Evolutionary conservation across 2,329 filamentous ascomycete species (phyloP).

Genomic region (Didymellaceae sp.): DNA sequence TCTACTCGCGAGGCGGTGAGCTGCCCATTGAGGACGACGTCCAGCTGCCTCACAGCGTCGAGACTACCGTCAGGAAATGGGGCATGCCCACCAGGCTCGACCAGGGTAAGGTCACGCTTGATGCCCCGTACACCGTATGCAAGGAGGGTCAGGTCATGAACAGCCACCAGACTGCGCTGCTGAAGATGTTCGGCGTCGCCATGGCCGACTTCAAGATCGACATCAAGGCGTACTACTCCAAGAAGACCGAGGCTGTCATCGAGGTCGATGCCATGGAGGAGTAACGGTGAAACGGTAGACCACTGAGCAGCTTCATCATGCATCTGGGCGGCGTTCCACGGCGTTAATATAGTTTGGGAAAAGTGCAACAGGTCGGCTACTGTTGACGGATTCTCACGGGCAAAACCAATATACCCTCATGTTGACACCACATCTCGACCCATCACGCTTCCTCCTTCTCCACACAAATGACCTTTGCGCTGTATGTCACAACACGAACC

Average conservation of each 20-base stretch:
- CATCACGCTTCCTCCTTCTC: no score
- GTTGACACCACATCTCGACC: not conserved
- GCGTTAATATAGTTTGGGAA: slow-evolving; percentile 29
- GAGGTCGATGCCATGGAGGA: slow-evolving; percentile 60
- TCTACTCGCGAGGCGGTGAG: slow-evolving; percentile 81
- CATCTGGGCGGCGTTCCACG: slow-evolving; percentile 36
- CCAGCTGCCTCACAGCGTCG: slow-evolving; percentile 83
- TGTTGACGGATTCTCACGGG: slow-evolving; percentile 22
- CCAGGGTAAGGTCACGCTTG: slow-evolving; percentile 84
- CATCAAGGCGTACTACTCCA: slow-evolving; percentile 68
- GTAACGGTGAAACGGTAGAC: slow-evolving; percentile 33
- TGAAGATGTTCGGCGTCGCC: slow-evolving; percentile 93
- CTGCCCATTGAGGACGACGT: slow-evolving; percentile 82
- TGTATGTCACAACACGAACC: no score
- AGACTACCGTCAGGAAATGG: slow-evolving; percentile 87
- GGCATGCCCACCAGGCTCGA: slow-evolving; percentile 88
- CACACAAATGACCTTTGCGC: no score
- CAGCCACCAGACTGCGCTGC: slow-evolving; percentile 86
- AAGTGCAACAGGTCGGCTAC: slow-evolving; percentile 21
- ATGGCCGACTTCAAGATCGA: slow-evolving; percentile 89
- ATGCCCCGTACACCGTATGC: slow-evolving; percentile 77
- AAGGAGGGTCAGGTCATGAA: slow-evolving; percentile 84
- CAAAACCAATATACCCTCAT: slow-evolving; percentile 38
- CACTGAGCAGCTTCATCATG: no score
- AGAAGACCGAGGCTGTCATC: slow-evolving; percentile 50